phyloP scores from a whole-genome alignment of 2,329 filamentous ascomycete species.

The Didymella arachidicola region DNA sequence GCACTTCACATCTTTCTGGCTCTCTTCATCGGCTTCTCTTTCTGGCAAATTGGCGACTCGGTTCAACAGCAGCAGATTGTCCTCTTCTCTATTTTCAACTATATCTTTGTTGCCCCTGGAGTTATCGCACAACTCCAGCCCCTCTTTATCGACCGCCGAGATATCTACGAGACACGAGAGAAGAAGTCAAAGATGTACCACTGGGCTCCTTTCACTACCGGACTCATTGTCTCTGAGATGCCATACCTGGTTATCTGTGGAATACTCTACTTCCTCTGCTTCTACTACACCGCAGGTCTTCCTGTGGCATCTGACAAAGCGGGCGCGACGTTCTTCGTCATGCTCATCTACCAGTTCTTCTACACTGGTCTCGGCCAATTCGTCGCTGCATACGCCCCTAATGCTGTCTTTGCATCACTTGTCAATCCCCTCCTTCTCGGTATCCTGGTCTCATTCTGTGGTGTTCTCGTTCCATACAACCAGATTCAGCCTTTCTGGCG shows the following conservation, averaged over 20 bases:
- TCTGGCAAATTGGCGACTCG: constrained; percentile 37
- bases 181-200: constrained; percentile 74
- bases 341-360: constrained; percentile 66
- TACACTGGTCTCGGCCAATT: constrained; percentile 64
- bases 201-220: constrained; percentile 74
- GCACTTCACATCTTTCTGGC: constrained; percentile 33
- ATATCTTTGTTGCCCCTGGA: constrained; percentile 53
- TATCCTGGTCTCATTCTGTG: constrained; percentile 38
- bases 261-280: constrained; percentile 68
- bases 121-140: constrained; percentile 53
- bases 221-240: constrained; percentile 74
- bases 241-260: constrained; percentile 69
- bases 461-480: constrained; percentile 69
- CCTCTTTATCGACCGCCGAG: constrained; percentile 54
- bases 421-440: constrained; percentile 37
- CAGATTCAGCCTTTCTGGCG: constrained; percentile 75
- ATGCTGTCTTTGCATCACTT: constrained; percentile 64
- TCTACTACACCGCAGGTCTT: constrained; percentile 65
- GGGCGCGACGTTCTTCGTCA: constrained; percentile 55
- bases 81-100: constrained; percentile 60
- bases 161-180: constrained; percentile 66
- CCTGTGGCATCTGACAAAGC: constrained; percentile 58
- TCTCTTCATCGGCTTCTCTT: constrained; percentile 40
- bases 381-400: constrained; percentile 56
- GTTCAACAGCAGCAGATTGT: constrained; percentile 52